These are phyloP conservation scores for Neurospora sp. DNA, from an alignment of 495 filamentous ascomycete genomes.

Conservation along the genomic window DNA sequence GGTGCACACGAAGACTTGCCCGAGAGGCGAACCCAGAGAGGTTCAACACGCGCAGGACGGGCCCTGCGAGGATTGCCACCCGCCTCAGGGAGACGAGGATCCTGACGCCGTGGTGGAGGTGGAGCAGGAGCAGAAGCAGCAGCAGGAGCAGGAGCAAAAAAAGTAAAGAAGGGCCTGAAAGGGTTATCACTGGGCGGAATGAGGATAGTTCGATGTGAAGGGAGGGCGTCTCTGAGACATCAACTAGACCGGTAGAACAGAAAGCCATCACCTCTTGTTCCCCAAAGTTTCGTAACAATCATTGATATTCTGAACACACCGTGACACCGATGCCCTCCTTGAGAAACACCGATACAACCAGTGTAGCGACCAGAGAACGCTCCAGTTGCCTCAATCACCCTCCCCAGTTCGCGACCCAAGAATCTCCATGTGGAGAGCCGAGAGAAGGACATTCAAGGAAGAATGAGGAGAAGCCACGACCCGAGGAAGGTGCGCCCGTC, in stretches of 20 bases:
- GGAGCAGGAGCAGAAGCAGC: neutral
- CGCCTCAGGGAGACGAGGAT: accelerated
- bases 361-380: too few relatives aligned
- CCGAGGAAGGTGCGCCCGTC: too few relatives aligned
- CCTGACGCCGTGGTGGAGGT: neutral
- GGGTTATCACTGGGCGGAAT: neutral
- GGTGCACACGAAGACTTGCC: neutral
- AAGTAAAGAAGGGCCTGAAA: neutral
- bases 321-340: too few relatives aligned
- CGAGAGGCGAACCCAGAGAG: neutral
- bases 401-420: too few relatives aligned
- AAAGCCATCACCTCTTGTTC: neutral
- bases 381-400: too few relatives aligned
- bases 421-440: too few relatives aligned
- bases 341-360: too few relatives aligned
- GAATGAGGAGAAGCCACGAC: too few relatives aligned
- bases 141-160: neutral
- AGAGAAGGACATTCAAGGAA: too few relatives aligned
- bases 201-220: neutral
- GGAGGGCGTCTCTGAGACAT: neutral
- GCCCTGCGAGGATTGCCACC: neutral
- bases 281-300: too few relatives aligned
- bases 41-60: neutral
- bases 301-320: too few relatives aligned
- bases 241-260: neutral